phyloP scores from a whole-genome alignment of 495 filamentous ascomycete species.

The Choiromyces venosus region DNA sequence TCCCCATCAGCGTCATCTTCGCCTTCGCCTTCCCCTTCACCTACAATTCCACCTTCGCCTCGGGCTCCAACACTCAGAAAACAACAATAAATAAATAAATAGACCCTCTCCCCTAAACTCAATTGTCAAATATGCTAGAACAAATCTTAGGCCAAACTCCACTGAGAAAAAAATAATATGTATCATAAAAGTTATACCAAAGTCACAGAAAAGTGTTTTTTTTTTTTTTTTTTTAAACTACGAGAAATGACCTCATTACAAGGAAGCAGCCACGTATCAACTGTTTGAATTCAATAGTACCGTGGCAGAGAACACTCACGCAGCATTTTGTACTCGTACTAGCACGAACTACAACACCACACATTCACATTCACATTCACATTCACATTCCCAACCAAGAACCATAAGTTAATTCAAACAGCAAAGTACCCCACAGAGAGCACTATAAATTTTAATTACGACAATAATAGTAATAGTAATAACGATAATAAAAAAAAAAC shows the following conservation, averaged over 20 bases:
- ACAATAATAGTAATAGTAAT: not conserved
- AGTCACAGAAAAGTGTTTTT: not conserved
- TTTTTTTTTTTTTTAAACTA: not conserved
- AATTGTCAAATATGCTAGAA: not conserved
- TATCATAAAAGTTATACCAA: no score
- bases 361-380: no score
- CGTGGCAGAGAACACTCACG: no score
- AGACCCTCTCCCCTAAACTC: not conserved
- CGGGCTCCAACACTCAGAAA: not conserved
- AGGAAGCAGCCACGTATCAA: no score
- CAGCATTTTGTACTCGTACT: no score
- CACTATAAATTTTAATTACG: no score
- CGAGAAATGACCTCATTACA: no score
- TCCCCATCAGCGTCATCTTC: not conserved
- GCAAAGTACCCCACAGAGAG: no score
- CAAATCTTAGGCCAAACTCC: not conserved
- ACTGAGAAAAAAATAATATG: not conserved
- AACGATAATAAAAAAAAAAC: not conserved
- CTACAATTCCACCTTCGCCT: not conserved
- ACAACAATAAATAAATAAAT: not conserved
- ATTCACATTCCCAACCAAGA: no score
- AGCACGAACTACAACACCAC: no score
- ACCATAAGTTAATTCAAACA: no score
- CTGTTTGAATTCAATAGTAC: no score
- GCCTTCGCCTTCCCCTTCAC: not conserved